A percentile compares a stretch with the other conserved stretches of the same genome.
phyloP scores from a whole-genome alignment of 345 rosid species.

The Physaria fendleri region DNA sequence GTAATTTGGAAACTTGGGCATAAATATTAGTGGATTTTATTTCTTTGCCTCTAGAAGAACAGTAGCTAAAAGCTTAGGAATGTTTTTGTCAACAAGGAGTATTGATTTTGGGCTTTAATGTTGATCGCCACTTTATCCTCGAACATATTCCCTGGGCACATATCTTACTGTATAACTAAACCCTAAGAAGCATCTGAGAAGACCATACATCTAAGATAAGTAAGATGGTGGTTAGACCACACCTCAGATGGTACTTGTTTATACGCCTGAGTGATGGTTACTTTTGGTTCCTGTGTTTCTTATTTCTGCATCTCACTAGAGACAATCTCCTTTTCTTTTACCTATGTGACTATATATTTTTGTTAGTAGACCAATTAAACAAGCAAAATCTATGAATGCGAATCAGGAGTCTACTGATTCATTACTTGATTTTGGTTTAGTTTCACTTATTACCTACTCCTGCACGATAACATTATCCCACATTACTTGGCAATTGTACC shows the following conservation, averaged over 20 bases:
- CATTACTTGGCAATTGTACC: background rate
- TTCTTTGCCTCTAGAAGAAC: conserved; percentile 9
- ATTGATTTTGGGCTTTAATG: conserved; percentile 3
- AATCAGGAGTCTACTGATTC: conserved; percentile 7
- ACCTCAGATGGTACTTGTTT: background rate
- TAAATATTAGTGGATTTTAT: conserved; percentile 10
- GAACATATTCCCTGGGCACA: background rate
- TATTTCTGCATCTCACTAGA: too few species aligned
- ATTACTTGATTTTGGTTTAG: background rate
- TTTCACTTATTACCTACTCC: conserved; percentile 4
- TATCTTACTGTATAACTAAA: conserved; percentile 7
- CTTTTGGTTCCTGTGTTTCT: too few species aligned
- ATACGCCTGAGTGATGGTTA: too few species aligned
- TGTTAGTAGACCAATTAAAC: background rate
- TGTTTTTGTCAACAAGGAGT: conserved; percentile 13
- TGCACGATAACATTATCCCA: background rate
- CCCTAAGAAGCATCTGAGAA: background rate
- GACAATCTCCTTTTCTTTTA: too few species aligned
- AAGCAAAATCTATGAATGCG: conserved; percentile 3
- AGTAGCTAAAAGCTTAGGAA: conserved; percentile 8
- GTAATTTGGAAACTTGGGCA: conserved; percentile 34
- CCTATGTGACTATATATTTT: background rate
- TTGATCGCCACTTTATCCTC: background rate
- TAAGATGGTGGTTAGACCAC: background rate
- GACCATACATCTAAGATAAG: conserved; percentile 7